Base-by-base conservation (phyloP, 163 green algal species). In the Trebouxia gelatinosa region DNA sequence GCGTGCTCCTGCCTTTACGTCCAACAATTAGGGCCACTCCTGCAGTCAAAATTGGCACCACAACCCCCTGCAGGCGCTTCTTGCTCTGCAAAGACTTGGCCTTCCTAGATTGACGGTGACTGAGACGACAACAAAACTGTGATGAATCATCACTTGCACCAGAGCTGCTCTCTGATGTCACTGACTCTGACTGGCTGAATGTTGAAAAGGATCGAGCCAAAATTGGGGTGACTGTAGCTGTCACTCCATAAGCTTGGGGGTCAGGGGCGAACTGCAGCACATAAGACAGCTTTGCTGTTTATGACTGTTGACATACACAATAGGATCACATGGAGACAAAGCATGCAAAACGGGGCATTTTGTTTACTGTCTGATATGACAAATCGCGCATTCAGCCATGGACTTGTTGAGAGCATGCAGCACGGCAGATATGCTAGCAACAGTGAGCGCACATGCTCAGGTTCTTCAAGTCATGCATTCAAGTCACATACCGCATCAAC, bases 201-300 rank as follows among this genome's bases (percentile, higher is more conserved):
- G 28, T n/a, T n/a, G 79, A 83, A 35, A 19, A 16, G 19, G 58
- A 75, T 31, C 78, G 78, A 35, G 4, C 40, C n/a, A 64, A 21
- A 11, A 72, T 80, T 21, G 82, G 82, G 80, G 85, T 85, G 51
- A 80, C 80, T n/a, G 65, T 40, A 0, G 11, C 21, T 28, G 82
- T 84, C 26, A 80, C 78, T 26, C 88, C 88, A 64, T 88, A 92
- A 2, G 85, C 84, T 19, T 87, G 46, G 5, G 80, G 76, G 77
- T 91, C 86, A 11, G 59, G 21, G n/a, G 78, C 28, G 51, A 80
- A 80, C 61, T 83, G 77, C 43, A 70, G 0, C 7, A 40, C 13
- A 2, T 7, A 40, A 40, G 5, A 35, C 66, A 80, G 34, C 48
- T 54, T 66, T 17, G 11, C 13, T n/a, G 17, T 17, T 37, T 37